These are phyloP conservation scores for Aaosphaeria arxii DNA, from an alignment of 2,329 filamentous ascomycete genomes.

Conservation along the genomic window DNA sequence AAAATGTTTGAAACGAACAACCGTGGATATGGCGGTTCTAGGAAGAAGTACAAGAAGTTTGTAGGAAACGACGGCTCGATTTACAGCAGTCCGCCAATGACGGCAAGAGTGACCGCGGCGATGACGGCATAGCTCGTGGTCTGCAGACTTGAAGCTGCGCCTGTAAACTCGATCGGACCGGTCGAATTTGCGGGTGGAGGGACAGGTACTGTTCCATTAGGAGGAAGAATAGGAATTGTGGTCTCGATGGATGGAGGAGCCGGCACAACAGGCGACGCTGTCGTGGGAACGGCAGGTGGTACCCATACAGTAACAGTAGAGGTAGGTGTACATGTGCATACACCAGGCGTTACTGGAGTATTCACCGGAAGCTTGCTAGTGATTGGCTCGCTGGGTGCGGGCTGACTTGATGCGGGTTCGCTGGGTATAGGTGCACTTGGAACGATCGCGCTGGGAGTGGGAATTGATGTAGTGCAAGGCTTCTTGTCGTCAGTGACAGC, in stretches of 20 bases:
- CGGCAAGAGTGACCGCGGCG: constrained; percentile 14
- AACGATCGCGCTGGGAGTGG: background rate
- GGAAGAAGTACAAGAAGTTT: too few relatives aligned
- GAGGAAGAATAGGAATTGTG: constrained; percentile 2
- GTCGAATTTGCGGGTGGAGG: constrained; percentile 23
- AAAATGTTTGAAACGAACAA: too few relatives aligned
- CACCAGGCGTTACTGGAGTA: background rate
- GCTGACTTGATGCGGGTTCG: background rate
- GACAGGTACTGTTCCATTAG: constrained; percentile 6
- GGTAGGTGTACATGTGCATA: constrained; percentile 3
- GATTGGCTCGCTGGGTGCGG: background rate
- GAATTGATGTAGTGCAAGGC: background rate
- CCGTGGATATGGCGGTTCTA: too few relatives aligned
- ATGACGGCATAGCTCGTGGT: constrained; percentile 15
- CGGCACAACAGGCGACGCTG: background rate
- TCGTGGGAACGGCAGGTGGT: constrained; percentile 2
- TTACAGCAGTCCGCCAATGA: constrained; percentile 21
- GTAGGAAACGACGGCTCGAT: background rate
- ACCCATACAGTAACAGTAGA: constrained; percentile 26
- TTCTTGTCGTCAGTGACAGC: too few relatives aligned
- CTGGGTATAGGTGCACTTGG: background rate
- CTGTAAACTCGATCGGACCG: constrained; percentile 18
- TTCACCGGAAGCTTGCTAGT: background rate
- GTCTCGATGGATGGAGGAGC: background rate
- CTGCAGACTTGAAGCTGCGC: constrained; percentile 15